phyloP scores from a whole-genome alignment of 2,329 filamentous ascomycete species.

The Periconia macrospinosa region DNA sequence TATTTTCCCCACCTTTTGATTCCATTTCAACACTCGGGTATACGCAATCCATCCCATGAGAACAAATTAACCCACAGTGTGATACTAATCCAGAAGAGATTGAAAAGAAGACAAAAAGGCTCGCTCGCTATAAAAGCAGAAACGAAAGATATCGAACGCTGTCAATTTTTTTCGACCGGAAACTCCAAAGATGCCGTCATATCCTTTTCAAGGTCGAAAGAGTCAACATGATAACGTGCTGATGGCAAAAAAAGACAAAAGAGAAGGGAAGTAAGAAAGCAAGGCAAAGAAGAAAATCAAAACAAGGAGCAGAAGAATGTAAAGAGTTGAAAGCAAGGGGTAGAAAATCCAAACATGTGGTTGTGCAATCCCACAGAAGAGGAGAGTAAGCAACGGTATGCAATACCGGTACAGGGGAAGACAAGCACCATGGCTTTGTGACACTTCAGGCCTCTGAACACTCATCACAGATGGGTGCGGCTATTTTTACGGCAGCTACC shows the following conservation, averaged over 20 bases:
- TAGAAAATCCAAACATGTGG: not conserved
- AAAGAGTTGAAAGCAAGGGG: not conserved
- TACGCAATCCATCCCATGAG: not conserved
- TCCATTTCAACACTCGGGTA: not conserved
- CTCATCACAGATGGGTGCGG: not conserved
- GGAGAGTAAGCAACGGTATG: not conserved
- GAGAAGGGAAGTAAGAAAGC: not conserved
- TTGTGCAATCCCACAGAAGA: not conserved
- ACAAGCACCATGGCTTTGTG: not conserved
- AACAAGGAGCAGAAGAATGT: not conserved
- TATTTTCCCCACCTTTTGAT: not conserved
- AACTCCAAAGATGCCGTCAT: slow-evolving; percentile 6
- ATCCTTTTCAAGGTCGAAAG: not conserved
- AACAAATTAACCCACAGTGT: not conserved
- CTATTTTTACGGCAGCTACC: not conserved
- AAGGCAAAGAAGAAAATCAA: not conserved
- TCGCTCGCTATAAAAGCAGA: not conserved
- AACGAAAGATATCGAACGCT: slow-evolving; percentile 5
- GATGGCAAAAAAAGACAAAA: not conserved
- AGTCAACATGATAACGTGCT: too few relatives aligned
- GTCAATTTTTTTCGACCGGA: slow-evolving; percentile 4
- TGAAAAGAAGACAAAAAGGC: slow-evolving; percentile 1
- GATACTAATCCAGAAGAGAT: slow-evolving; percentile 3
- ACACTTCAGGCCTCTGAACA: not conserved
- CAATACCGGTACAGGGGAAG: not conserved